phyloP scores from a whole-genome alignment of 176 grass and related monocot genomes.

The Carex cristatella region DNA sequence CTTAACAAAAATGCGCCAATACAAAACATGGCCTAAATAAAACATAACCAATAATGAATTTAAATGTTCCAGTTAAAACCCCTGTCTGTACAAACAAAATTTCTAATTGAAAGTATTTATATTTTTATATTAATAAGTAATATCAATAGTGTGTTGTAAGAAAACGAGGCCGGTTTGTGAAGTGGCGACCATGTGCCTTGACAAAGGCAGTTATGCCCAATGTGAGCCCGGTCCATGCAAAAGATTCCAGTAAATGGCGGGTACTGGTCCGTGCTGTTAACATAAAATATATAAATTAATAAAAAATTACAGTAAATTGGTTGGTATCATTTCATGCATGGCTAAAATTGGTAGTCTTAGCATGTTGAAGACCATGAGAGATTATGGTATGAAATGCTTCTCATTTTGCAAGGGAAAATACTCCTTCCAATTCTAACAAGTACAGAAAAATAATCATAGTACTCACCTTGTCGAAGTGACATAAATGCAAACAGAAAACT shows the following conservation, averaged over 20 bases:
- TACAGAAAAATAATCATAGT: background rate
- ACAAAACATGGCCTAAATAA: constrained; percentile 2
- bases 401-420: background rate
- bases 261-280: constrained; percentile 60
- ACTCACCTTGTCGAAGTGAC: constrained; percentile 72
- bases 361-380: background rate
- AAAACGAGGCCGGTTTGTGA: constrained; percentile 76
- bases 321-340: background rate
- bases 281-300: background rate
- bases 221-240: constrained; percentile 81
- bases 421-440: constrained; percentile 8
- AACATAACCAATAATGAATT: background rate
- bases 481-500: constrained; percentile 58
- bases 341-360: background rate
- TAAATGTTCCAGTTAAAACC: background rate
- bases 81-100: constrained; percentile 7
- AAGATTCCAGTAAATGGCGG: constrained; percentile 59
- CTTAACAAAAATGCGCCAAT: background rate
- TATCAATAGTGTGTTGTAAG: constrained; percentile 44
- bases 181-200: constrained; percentile 60
- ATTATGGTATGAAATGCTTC: too few relatives aligned
- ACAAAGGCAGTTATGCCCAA: constrained; percentile 66
- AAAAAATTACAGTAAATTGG: background rate
- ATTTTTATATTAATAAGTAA: background rate
- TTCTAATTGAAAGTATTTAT: background rate